Evolutionary conservation across 1,139 yeast genomes (phyloP), one percentile per base, ranked within the genome.

Genomic region (Torulaspora globosa): DNA sequence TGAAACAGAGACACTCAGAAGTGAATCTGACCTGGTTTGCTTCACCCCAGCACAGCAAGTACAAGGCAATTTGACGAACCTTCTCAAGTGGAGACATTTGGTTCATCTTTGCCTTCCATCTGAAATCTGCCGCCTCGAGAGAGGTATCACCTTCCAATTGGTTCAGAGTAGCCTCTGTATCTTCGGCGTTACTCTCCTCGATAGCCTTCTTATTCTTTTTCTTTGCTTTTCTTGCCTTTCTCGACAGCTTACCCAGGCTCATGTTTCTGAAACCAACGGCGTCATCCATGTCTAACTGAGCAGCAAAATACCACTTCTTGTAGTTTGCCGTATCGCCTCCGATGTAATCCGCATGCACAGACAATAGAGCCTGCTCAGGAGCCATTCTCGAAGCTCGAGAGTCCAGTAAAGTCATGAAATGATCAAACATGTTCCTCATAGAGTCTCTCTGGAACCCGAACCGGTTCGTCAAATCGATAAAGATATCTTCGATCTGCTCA

Each of bases 401-500:
- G 66, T 94, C 98, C 63, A 94, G 76, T 59, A 90, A 75, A 24
- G 87, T 80, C 97, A 94, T 85, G 68, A 92, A 83, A 69, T 88
- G 94, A 66, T 94, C 98, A 70, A 82, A 92, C 87, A 90, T 86
- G 71, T 94, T 94, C 72, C 95, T 81, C 92, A 88, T 88, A 23
- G 96, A 87, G 66, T 90, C 97, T 70, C 95, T 80, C 74, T 94
- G 98, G 79, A 94, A 94, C 53, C 98, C 98, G 70, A 94, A 89
- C 69, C 85, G 84, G 70, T 84, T 83, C 50, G 96, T 75, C 66
- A 94, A 74, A 65, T 90, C 96, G 62, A 86, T 83, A 68, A 92
- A 92, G 47, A 92, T 82, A 64, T 85, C 95, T 70, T 86, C 94
- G 60, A 94, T 88, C 68, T 88, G 96, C 66, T 88, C 95, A 58